Evolutionary conservation across 202 grass and related monocot species (phyloP), one percentile per base, ranked within the genome.

Genomic region (Saccharum hybrid): DNA sequence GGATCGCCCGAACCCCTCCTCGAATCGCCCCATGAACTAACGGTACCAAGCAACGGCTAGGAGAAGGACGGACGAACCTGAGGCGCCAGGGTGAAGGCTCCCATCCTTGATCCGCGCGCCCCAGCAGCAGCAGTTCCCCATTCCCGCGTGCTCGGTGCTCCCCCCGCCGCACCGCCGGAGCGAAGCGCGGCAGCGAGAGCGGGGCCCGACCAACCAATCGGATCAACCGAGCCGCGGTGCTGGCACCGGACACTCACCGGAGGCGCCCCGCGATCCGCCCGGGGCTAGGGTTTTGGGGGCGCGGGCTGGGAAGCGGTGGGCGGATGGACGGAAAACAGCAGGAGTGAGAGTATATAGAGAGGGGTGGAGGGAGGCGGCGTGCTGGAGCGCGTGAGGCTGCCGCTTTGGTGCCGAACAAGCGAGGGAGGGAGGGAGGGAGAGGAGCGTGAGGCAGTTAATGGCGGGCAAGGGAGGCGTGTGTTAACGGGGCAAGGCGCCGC

Each of bases 41-140:
- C n/a, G 42, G 19, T 6, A 83, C 37, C 4, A 12, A 60, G 56
- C n/a, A 60, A 60, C 56, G 56, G 56, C n/a, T 4, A 1, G n/a
- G 19, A 59, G 19, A 59, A 23, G 54, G 7, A 10, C 52, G 56
- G 18, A 10, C 75, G 71, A 80, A 94, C 88, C 92, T 79, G 89
- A 89, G 81, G 84, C 77, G 61, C 86, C 81, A 10, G 74, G 81
- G 62, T 74, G 87, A 26, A 82, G 41, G 74, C 84, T 94, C 68
- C 89, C 89, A 63, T 87, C 83, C 80, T 91, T 94, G 86, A 91
- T 94, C 86, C 84, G 81, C 69, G 81, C 68, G 78, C 92, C 79
- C 68, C 78, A 89, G 80, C 92, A 94, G 77, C 73, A 89, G 79
- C 92, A 94, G 78, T 87, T 94, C 89, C 92, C 92, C 92, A 94